Evolutionary conservation across 352 stramenopile species (phyloP).

Genomic region (Blastocystis sp.): DNA sequence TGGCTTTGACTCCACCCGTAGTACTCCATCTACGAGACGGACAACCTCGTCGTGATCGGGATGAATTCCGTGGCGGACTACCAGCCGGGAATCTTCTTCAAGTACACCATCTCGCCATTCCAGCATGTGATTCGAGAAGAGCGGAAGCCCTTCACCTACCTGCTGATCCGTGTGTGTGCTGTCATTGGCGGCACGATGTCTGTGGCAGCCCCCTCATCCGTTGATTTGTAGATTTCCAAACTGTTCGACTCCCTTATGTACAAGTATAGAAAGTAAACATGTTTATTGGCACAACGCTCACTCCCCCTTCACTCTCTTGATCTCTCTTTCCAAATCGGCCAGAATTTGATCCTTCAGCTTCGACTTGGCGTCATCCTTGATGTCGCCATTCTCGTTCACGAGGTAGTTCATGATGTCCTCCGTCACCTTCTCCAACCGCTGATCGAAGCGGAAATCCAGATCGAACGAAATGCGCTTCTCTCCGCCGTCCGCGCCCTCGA

Average conservation of each 20-base stretch:
- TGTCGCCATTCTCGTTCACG: background rate
- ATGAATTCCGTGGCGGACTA: background rate
- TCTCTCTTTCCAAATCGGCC: background rate
- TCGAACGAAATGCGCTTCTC: conserved; percentile 2
- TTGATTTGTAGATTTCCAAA: conserved; percentile 18
- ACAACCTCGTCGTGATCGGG: background rate
- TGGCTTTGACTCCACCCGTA: background rate
- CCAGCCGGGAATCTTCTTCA: conserved; percentile 81
- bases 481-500: background rate
- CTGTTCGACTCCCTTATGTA: conserved; percentile 10
- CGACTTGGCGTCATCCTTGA: background rate
- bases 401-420: conserved; percentile 15
- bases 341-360: conserved; percentile 37
- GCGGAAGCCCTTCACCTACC: conserved; percentile 76
- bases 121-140: conserved; percentile 78
- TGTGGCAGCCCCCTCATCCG: conserved; percentile 29
- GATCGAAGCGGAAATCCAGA: background rate
- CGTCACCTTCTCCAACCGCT: background rate
- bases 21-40: conserved; percentile 55
- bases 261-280: background rate
- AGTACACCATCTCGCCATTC: conserved; percentile 87
- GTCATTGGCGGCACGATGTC: conserved; percentile 81
- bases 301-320: background rate
- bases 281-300: background rate
- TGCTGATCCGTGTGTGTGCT: conserved; percentile 80